phyloP scores from a whole-genome alignment of 2,329 filamentous ascomycete species.

The Fusarium phyllophilum region DNA sequence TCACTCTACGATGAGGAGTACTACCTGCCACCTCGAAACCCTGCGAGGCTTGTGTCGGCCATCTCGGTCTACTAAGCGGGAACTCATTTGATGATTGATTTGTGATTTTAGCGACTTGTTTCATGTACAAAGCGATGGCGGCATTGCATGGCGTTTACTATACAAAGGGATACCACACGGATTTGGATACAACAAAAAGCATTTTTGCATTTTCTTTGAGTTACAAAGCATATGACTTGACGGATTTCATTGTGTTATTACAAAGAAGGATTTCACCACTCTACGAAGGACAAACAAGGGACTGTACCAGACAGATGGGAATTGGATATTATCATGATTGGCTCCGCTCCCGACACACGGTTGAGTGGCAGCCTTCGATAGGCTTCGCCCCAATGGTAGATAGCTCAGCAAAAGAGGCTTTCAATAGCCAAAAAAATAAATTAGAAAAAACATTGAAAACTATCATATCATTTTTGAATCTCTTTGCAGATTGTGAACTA shows the following conservation, averaged over 20 bases:
- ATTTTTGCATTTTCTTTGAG: slow-evolving; percentile 26
- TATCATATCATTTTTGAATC: slow-evolving; percentile 1
- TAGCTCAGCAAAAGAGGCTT: slow-evolving; percentile 35
- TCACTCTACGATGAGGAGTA: slow-evolving; percentile 63
- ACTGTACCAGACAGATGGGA: slow-evolving; percentile 30
- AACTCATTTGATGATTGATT: slow-evolving; percentile 24
- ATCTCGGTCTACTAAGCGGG: slow-evolving; percentile 65
- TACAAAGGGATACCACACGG: slow-evolving; percentile 46
- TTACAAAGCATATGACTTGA: slow-evolving; percentile 11
- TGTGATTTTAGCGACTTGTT: slow-evolving; percentile 43
- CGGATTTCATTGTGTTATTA: slow-evolving; percentile 32
- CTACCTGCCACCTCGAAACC: slow-evolving; percentile 64
- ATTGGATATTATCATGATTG: slow-evolving; percentile 25
- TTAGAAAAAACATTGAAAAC: slow-evolving; percentile 39
- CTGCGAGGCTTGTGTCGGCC: slow-evolving; percentile 62
- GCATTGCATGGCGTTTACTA: slow-evolving; percentile 46
- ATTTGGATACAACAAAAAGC: slow-evolving; percentile 36
- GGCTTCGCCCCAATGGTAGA: slow-evolving; percentile 31
- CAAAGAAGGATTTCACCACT: slow-evolving; percentile 39
- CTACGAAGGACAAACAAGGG: slow-evolving; percentile 29
- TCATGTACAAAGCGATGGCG: slow-evolving; percentile 43
- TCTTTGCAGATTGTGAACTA: slow-evolving; percentile 7
- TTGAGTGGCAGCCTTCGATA: slow-evolving; percentile 40
- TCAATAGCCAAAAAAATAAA: slow-evolving; percentile 17
- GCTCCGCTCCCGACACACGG: slow-evolving; percentile 38